Percentiles rank a stretch among this genome's conserved stretches.
Evolutionary conservation across 306 rosid genomes (phyloP).

Genomic region (Glycyrrhiza uralensis): DNA sequence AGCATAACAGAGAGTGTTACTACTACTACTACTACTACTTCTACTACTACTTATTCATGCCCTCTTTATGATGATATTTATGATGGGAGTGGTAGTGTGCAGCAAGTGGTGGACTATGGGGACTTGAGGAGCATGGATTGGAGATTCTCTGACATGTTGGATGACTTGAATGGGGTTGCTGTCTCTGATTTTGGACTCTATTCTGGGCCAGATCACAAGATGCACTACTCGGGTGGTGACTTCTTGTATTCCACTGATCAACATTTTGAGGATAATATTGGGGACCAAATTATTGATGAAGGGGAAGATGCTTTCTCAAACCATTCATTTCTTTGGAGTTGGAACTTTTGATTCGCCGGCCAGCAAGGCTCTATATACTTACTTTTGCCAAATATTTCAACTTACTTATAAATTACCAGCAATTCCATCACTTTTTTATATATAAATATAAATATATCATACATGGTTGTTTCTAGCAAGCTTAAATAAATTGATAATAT

Average conservation of each 20-base stretch:
- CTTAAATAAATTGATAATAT: no score
- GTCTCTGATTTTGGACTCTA: conserved; percentile 3
- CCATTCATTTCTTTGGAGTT: conserved; percentile 51
- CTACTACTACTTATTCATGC: no score
- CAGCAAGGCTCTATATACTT: no score
- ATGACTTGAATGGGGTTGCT: conserved; percentile 17
- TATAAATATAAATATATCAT: no score
- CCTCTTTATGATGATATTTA: neutral
- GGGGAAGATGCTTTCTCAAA: conserved; percentile 31
- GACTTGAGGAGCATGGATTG: conserved; percentile 35
- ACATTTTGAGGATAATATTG: conserved; percentile 6
- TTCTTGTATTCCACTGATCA: conserved; percentile 3
- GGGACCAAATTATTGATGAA: conserved; percentile 10
- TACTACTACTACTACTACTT: no score
- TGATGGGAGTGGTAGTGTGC: neutral
- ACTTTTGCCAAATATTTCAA: no score
- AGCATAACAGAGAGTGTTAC: neutral
- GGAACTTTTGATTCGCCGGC: conserved; percentile 52
- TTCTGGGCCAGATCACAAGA: conserved; percentile 27
- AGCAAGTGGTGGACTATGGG: conserved; percentile 15
- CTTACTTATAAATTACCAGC: no score
- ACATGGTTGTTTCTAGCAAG: no score
- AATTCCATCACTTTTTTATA: no score
- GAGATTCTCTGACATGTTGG: conserved; percentile 44
- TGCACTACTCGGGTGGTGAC: conserved; percentile 35